These are phyloP conservation scores for Leucocoprinus leucothites DNA, from an alignment of 768 basidiomycete genomes.

Conservation along the genomic window DNA sequence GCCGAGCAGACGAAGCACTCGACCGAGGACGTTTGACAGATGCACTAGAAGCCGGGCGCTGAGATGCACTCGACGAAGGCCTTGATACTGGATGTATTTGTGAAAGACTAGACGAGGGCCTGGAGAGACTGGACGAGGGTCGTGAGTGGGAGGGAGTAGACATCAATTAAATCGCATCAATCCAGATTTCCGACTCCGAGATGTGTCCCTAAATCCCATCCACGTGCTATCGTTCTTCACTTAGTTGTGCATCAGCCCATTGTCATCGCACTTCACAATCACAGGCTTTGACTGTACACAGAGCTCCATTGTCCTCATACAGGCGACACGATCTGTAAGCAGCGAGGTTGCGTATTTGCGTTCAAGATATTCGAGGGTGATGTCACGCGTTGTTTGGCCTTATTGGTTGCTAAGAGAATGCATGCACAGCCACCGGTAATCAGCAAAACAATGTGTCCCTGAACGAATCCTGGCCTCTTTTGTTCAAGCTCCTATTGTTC, in stretches of 20 bases:
- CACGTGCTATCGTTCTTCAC: constrained; percentile 1
- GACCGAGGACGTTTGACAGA: constrained; percentile 16
- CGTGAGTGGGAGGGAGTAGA: constrained; percentile 23
- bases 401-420: too few species aligned
- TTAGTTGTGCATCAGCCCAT: too few species aligned
- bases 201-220: neutral
- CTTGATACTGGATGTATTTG: constrained; percentile 30
- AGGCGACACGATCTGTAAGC: too few species aligned
- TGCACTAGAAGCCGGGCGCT: constrained; percentile 33
- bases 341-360: too few species aligned
- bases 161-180: neutral
- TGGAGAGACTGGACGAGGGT: constrained; percentile 46
- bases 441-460: too few species aligned
- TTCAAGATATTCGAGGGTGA: too few species aligned
- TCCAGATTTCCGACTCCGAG: too few species aligned
- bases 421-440: too few species aligned
- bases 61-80: constrained; percentile 25
- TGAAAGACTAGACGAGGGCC: constrained; percentile 43
- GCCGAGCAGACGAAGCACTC: constrained; percentile 11
- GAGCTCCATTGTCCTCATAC: too few species aligned
- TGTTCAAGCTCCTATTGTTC: neutral
- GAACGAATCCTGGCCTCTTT: neutral
- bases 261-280: too few species aligned
- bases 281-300: too few species aligned
- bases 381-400: too few species aligned